A percentile compares a stretch with the other conserved stretches of the same genome.
These are phyloP conservation scores for Allium sativum DNA, from an alignment of 106 monocot genomes.

Conservation along the genomic window DNA sequence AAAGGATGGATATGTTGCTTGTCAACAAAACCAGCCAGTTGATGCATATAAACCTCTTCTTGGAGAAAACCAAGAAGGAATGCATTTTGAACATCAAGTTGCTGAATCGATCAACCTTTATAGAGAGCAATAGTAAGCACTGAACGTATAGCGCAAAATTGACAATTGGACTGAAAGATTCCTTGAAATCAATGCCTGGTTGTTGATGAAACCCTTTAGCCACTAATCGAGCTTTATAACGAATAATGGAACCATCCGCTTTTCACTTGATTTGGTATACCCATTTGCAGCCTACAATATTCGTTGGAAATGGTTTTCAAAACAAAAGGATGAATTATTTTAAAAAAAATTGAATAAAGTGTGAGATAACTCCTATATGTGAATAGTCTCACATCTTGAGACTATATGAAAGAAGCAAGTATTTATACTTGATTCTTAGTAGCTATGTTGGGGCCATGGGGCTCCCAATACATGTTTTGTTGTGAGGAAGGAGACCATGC, in stretches of 20 bases:
- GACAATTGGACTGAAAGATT: not conserved
- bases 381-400: too few species aligned
- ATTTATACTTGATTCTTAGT: too few species aligned
- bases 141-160: not conserved
- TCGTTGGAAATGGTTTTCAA: too few species aligned
- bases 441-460: too few species aligned
- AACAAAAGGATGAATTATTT: too few species aligned
- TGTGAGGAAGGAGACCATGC: too few species aligned
- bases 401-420: too few species aligned
- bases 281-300: constrained; percentile 4
- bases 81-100: constrained; percentile 5
- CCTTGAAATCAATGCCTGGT: not conserved
- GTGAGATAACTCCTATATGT: too few species aligned
- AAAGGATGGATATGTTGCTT: not conserved
- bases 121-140: not conserved
- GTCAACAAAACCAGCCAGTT: constrained; percentile 7
- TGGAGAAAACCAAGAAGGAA: not conserved
- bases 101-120: not conserved
- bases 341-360: too few species aligned
- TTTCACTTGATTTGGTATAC: not conserved
- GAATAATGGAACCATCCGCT: not conserved
- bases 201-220: constrained; percentile 11
- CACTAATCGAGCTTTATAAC: constrained; percentile 2
- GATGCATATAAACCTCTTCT: too few species aligned
- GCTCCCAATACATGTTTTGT: too few species aligned